A percentile compares a stretch with the other conserved stretches of the same genome.
Evolutionary conservation across 768 basidiomycete genomes (phyloP).

Genomic region (Leccinum incarnatum): DNA sequence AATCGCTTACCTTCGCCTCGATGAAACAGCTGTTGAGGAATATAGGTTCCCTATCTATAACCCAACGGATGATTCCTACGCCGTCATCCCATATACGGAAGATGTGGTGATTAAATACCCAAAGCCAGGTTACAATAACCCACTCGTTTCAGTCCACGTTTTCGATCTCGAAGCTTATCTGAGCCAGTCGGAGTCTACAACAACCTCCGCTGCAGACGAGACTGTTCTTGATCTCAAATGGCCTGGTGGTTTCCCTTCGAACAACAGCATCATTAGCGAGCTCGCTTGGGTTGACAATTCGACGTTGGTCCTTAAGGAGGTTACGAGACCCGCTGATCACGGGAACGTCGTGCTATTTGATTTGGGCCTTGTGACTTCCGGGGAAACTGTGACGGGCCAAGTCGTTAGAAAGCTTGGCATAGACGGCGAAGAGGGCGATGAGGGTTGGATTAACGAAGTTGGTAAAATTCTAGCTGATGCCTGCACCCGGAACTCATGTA

Average conservation of each 20-base stretch:
- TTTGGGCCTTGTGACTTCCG: slow-evolving; percentile 31
- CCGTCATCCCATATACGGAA: slow-evolving; percentile 75
- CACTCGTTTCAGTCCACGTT: slow-evolving; percentile 76
- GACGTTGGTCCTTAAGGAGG: slow-evolving; percentile 78
- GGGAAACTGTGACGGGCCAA: slow-evolving; percentile 37
- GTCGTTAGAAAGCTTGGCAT: slow-evolving; percentile 79
- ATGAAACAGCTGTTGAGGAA: slow-evolving; percentile 85
- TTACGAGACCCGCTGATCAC: slow-evolving; percentile 77
- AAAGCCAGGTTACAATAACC: slow-evolving; percentile 89
- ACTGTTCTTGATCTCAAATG: slow-evolving; percentile 63
- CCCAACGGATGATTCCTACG: slow-evolving; percentile 64
- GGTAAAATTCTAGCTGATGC: slow-evolving; percentile 28
- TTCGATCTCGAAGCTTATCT: slow-evolving; percentile 70
- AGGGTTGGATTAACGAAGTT: slow-evolving; percentile 93
- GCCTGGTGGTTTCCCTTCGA: slow-evolving; percentile 51
- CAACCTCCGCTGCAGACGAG: slow-evolving; percentile 34
- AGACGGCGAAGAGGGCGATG: slow-evolving; percentile 83
- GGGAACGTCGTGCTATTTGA: slow-evolving; percentile 83
- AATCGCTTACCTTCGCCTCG: slow-evolving; percentile 82
- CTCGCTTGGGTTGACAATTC: slow-evolving; percentile 84
- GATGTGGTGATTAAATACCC: slow-evolving; percentile 72
- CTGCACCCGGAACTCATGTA: slow-evolving; percentile 9
- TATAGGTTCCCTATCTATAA: slow-evolving; percentile 93
- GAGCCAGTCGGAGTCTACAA: slow-evolving; percentile 29
- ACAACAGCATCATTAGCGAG: slow-evolving; percentile 74